These are phyloP conservation scores for Paecilomyces variotii DNA, from an alignment of 2,329 filamentous ascomycete genomes.

Conservation along the genomic window DNA sequence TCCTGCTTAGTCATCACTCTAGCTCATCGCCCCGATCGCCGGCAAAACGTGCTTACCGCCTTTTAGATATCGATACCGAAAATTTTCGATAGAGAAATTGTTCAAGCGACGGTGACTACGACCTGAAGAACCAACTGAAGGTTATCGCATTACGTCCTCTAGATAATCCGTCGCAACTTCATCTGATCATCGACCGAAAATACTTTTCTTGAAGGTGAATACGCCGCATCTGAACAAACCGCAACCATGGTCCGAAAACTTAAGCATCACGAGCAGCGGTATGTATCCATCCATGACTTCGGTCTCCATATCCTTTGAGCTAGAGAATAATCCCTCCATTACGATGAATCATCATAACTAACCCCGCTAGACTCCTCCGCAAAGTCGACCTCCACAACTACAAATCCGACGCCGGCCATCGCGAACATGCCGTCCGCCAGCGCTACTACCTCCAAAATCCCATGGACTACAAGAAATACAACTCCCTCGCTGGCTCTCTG, in stretches of 20 bases:
- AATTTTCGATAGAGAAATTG: not conserved
- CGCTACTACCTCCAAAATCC: conserved; percentile 89
- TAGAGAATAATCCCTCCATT: not conserved
- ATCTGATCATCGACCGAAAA: not conserved
- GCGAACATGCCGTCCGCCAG: conserved; percentile 68
- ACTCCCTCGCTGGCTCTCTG: conserved; percentile 65
- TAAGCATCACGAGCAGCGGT: conserved; percentile 92
- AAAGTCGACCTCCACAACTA: conserved; percentile 94
- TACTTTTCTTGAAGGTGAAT: not conserved
- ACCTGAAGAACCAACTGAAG: not conserved
- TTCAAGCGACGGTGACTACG: not conserved
- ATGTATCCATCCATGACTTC: conserved; percentile 7
- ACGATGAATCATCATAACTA: not conserved
- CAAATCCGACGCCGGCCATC: conserved; percentile 80
- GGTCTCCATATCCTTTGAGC: not conserved
- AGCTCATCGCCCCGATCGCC: not conserved
- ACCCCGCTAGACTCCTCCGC: conserved; percentile 53
- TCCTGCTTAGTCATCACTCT: not conserved
- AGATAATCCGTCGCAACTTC: no score
- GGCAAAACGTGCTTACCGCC: not conserved
- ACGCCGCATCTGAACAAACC: not conserved
- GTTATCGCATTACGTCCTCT: not conserved
- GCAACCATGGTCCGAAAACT: conserved; percentile 81
- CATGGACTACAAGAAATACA: conserved; percentile 69
- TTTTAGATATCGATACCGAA: not conserved